phyloP scores from a whole-genome alignment of 2,329 filamentous ascomycete genomes.

The Fusarium penzigii region DNA sequence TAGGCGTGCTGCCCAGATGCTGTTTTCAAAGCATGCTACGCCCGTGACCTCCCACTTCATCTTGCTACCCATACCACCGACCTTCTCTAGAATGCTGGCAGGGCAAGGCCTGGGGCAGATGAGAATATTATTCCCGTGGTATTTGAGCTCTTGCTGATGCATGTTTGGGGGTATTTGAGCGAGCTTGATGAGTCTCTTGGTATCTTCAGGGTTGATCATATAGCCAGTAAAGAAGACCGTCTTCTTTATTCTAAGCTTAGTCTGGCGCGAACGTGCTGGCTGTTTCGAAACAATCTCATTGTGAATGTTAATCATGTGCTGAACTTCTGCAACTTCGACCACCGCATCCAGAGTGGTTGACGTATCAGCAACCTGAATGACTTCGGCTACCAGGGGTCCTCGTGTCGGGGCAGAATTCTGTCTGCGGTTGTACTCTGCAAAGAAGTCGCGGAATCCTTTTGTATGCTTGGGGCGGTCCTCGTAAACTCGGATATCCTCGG shows the following conservation, averaged over 20 bases:
- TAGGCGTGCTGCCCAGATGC: constrained; percentile 83
- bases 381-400: constrained; percentile 71
- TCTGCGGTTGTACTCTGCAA: constrained; percentile 71
- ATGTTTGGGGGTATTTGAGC: constrained; percentile 62
- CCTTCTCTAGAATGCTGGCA: constrained; percentile 72
- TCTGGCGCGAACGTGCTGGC: constrained; percentile 37
- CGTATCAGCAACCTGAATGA: constrained; percentile 81
- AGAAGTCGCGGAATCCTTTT: constrained; percentile 82
- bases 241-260: constrained; percentile 73
- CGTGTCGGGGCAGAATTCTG: constrained; percentile 54
- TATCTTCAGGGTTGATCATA: constrained; percentile 72
- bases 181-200: constrained; percentile 70
- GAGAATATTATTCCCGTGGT: constrained; percentile 86
- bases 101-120: constrained; percentile 80
- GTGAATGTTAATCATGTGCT: constrained; percentile 86
- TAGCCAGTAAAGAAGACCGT: constrained; percentile 93
- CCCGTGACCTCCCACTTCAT: constrained; percentile 83
- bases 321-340: constrained; percentile 78
- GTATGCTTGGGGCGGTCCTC: constrained; percentile 69
- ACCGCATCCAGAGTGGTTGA: constrained; percentile 75
- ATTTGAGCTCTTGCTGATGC: constrained; percentile 71
- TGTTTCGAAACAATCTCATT: constrained; percentile 56
- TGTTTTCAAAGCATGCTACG: constrained; percentile 73
- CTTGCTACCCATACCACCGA: constrained; percentile 83
- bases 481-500: constrained; percentile 79